A percentile compares a stretch with the other conserved stretches of the same genome.
Conservation (phyloP, 2,329 filamentous ascomycete genomes). For the Stenocarpella maydis region DNA sequence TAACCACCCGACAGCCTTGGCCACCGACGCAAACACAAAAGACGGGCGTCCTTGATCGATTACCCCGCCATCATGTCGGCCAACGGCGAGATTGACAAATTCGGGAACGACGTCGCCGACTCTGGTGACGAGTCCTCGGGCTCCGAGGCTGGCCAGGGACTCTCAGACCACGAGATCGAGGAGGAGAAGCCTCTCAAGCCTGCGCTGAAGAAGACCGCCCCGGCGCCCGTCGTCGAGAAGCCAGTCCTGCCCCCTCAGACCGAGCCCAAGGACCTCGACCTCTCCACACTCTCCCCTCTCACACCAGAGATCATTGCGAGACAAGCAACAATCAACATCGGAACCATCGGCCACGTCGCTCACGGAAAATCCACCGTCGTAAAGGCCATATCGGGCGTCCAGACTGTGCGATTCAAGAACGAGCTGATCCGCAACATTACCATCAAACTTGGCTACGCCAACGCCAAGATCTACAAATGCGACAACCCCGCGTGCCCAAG, state of each 20-base stretch:
- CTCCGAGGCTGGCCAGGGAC: conserved; percentile 61
- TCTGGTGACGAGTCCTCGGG: conserved; percentile 68
- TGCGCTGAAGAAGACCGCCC: conserved; percentile 79
- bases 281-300: conserved; percentile 80
- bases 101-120: conserved; percentile 75
- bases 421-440: conserved; percentile 99
- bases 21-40: neutral
- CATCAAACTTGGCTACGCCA: conserved; percentile 99
- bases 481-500: conserved; percentile 90
- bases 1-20: neutral
- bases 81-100: conserved; percentile 65
- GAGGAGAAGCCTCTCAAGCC: conserved; percentile 80
- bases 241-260: conserved; percentile 82
- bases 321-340: conserved; percentile 99
- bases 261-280: conserved; percentile 87
- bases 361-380: conserved; percentile 99
- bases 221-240: conserved; percentile 63
- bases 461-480: conserved; percentile 99
- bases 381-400: conserved; percentile 98
- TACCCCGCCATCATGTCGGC: conserved; percentile 54
- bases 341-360: conserved; percentile 97
- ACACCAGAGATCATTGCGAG: conserved; percentile 97
- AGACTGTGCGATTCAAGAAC: conserved; percentile 99
- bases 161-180: conserved; percentile 64
- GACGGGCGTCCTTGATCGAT: neutral